These are phyloP conservation scores for Cystofilobasidium ferigula DNA, from an alignment of 768 basidiomycete species.

Conservation along the genomic window DNA sequence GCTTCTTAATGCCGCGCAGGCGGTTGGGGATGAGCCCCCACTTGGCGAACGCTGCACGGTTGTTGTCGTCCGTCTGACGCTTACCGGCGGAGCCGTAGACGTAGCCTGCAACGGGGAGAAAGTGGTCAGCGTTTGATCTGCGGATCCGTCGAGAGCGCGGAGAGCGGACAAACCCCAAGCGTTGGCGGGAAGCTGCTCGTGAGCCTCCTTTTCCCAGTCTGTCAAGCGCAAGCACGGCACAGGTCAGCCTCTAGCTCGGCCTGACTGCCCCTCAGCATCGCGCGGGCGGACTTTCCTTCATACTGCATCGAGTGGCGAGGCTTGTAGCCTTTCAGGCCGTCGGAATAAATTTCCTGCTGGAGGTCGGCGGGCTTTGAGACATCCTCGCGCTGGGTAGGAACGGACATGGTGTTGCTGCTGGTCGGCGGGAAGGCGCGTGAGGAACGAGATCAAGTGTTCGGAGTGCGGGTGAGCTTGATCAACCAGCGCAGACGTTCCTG, in stretches of 20 bases:
- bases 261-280: too few species aligned
- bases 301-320: not conserved
- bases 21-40: conserved; percentile 1
- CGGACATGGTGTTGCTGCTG: not conserved
- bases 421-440: not conserved
- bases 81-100: conserved; percentile 6
- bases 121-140: too few species aligned
- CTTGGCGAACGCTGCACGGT: not conserved
- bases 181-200: not conserved
- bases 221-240: too few species aligned
- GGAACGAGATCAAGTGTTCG: not conserved
- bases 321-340: not conserved
- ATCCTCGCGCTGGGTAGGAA: not conserved
- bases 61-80: conserved; percentile 7
- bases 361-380: not conserved
- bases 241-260: too few species aligned
- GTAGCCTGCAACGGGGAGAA: too few species aligned
- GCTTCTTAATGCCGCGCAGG: not conserved
- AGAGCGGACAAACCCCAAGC: too few species aligned
- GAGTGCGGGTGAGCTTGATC: too few species aligned
- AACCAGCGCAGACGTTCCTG: too few species aligned
- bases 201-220: not conserved
- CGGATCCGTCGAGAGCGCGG: too few species aligned
- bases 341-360: not conserved
- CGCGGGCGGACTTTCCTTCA: too few species aligned